Percentiles rank a stretch among this genome's conserved stretches.
Conservation (phyloP, 2,329 filamentous ascomycete species). For the Diaporthe capsici region DNA sequence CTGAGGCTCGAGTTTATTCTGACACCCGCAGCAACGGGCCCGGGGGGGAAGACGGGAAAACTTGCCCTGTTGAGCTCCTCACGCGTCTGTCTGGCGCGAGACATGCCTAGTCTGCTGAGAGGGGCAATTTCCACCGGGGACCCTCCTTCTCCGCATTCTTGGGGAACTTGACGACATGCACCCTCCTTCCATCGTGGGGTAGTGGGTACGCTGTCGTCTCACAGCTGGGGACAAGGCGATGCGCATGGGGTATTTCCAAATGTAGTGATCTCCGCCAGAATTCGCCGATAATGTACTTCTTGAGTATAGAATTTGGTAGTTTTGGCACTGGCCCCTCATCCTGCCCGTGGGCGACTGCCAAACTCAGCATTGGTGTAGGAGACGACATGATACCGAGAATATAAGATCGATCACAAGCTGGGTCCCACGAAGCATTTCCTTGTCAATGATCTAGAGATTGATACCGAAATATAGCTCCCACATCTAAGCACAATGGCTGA, state of each 20-base stretch:
- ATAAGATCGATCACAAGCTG: background rate
- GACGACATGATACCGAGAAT: background rate
- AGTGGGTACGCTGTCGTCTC: background rate
- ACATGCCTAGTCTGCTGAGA: slow-evolving; percentile 12
- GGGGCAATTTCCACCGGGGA: slow-evolving; percentile 8
- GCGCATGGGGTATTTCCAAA: background rate
- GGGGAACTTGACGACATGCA: background rate
- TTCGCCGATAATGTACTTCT: slow-evolving; percentile 18
- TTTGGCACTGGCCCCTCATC: background rate
- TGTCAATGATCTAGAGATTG: background rate
- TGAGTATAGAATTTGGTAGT: background rate
- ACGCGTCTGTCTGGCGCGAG: slow-evolving; percentile 4
- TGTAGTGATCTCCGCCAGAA: background rate
- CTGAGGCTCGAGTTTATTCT: slow-evolving; percentile 14
- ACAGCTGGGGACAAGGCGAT: background rate
- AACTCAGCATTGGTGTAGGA: background rate
- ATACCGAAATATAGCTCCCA: background rate
- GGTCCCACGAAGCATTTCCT: background rate
- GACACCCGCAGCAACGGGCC: slow-evolving; percentile 1
- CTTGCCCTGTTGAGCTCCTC: background rate
- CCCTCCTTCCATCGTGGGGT: background rate
- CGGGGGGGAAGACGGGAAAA: background rate
- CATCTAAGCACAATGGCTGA: slow-evolving; percentile 7
- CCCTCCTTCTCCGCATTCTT: slow-evolving; percentile 27
- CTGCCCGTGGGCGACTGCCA: background rate